These are phyloP conservation scores for Sequoiadendron giganteum DNA, from an alignment of 75 land plant species.

Conservation along the genomic window DNA sequence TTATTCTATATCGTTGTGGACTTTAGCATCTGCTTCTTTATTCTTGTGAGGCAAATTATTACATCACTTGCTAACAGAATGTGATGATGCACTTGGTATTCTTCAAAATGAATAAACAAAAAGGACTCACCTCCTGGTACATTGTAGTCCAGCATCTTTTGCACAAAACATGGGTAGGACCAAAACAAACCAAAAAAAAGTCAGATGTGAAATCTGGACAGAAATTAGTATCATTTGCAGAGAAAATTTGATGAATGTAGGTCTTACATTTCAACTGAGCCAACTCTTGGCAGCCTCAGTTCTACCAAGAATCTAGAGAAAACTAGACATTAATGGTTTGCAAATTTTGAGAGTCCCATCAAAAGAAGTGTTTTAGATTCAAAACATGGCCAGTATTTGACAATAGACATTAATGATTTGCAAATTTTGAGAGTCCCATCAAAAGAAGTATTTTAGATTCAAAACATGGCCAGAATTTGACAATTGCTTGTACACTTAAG, in stretches of 20 bases:
- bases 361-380: background rate
- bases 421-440: too few relatives aligned
- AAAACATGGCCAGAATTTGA: too few relatives aligned
- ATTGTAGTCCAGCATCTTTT: constrained; percentile 98
- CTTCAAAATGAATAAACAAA: background rate
- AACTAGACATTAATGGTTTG: background rate
- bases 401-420: too few relatives aligned
- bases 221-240: background rate
- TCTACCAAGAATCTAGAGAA: background rate
- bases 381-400: background rate
- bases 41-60: constrained; percentile 1
- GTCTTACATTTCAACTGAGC: background rate
- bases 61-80: background rate
- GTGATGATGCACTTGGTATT: constrained; percentile 14
- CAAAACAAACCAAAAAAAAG: constrained; percentile 9
- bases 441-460: too few relatives aligned
- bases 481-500: background rate
- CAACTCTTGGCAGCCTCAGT: background rate
- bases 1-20: background rate
- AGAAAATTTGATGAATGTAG: background rate
- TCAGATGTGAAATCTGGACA: background rate
- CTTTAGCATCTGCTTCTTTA: background rate
- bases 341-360: background rate
- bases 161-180: background rate
- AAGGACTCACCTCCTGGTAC: constrained; percentile 87